A percentile compares a stretch with the other conserved stretches of the same genome.
Conservation (phyloP, 306 rosid genomes). For the Ziziphus jujuba region DNA sequence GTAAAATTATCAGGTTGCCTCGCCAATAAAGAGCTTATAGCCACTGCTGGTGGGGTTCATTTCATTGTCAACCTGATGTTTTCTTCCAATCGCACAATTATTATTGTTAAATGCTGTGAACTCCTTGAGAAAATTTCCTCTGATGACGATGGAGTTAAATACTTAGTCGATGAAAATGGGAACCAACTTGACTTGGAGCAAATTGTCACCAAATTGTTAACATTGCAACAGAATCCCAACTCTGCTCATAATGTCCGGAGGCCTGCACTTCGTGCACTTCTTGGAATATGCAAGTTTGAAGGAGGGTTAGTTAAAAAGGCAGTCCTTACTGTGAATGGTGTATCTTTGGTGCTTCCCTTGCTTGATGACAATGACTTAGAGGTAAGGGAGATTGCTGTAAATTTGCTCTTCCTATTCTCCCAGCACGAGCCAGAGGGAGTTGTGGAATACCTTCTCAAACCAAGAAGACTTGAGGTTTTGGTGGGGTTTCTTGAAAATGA, state of each 20-base stretch:
- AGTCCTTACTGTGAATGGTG: slow-evolving; percentile 62
- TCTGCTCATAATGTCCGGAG: slow-evolving; percentile 46
- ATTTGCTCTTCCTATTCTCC: slow-evolving; percentile 70
- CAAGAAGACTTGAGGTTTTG: slow-evolving; percentile 84
- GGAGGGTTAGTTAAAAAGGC: slow-evolving; percentile 69
- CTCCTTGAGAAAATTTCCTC: slow-evolving; percentile 72
- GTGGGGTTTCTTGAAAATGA: slow-evolving; percentile 73
- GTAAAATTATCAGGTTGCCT: slow-evolving; percentile 51
- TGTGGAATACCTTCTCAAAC: slow-evolving; percentile 78
- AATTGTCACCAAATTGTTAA: slow-evolving; percentile 52
- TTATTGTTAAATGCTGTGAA: slow-evolving; percentile 54
- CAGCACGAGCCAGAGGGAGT: slow-evolving; percentile 81
- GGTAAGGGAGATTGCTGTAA: slow-evolving; percentile 62
- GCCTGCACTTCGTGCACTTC: slow-evolving; percentile 67
- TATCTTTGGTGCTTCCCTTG: slow-evolving; percentile 65
- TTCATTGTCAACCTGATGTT: slow-evolving; percentile 50
- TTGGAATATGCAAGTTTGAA: slow-evolving; percentile 73
- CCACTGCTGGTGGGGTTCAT: slow-evolving; percentile 63
- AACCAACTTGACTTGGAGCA: slow-evolving; percentile 59
- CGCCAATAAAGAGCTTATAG: slow-evolving; percentile 59
- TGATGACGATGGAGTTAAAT: slow-evolving; percentile 45
- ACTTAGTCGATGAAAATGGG: slow-evolving; percentile 66
- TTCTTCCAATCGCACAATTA: slow-evolving; percentile 40
- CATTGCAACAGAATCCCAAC: slow-evolving; percentile 46
- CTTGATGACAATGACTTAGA: slow-evolving; percentile 74